These are phyloP conservation scores for Plenodomus tracheiphilus DNA, from an alignment of 2,329 filamentous ascomycete species.

Conservation along the genomic window DNA sequence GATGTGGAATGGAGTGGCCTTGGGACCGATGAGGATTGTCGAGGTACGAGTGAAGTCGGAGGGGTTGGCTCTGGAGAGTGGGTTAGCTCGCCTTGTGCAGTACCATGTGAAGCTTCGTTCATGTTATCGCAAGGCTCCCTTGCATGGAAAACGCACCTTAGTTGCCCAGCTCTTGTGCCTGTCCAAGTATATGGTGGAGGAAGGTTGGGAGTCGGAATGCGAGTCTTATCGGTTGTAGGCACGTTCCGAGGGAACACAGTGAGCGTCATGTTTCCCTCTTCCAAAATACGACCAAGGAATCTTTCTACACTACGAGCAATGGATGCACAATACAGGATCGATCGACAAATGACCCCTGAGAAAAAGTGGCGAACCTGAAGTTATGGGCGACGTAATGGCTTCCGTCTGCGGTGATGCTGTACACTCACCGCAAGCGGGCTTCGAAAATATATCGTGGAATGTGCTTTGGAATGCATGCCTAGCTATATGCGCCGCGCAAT, in stretches of 20 bases:
- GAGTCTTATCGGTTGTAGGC: constrained; percentile 10
- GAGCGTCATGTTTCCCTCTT: constrained; percentile 12
- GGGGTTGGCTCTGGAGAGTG: constrained; percentile 42
- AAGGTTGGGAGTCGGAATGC: constrained; percentile 30
- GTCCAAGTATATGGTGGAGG: constrained; percentile 38
- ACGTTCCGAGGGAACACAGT: constrained; percentile 14
- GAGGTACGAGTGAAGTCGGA: constrained; percentile 45
- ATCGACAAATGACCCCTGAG: neutral
- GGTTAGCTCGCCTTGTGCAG: neutral
- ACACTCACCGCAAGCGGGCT: constrained; percentile 16
- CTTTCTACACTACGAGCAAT: neutral
- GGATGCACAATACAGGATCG: neutral
- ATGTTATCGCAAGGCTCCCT: constrained; percentile 9
- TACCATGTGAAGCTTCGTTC: neutral
- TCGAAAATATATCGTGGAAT: constrained; percentile 18
- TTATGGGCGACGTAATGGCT: constrained; percentile 1
- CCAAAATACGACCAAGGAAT: neutral
- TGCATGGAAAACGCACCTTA: constrained; percentile 22
- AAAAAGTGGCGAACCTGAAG: neutral
- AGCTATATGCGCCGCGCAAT: constrained; percentile 11
- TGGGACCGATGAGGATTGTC: constrained; percentile 46
- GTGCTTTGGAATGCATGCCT: constrained; percentile 25
- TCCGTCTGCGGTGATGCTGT: constrained; percentile 9
- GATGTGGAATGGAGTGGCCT: constrained; percentile 48
- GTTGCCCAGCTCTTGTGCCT: constrained; percentile 17